phyloP scores from a whole-genome alignment of 306 rosid species.

The Morella rubra region DNA sequence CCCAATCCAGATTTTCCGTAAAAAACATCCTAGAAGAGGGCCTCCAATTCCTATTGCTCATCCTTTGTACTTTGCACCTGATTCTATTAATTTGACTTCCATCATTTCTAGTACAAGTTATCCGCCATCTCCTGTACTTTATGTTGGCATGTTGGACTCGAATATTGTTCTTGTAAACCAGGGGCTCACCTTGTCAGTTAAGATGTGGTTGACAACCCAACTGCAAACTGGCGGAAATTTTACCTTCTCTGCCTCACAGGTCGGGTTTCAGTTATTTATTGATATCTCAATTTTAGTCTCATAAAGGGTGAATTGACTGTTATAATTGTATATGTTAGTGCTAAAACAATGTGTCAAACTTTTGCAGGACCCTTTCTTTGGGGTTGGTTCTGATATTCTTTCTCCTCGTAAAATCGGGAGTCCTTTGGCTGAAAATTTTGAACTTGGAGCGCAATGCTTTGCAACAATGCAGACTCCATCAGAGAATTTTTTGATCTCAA shows the following conservation, averaged over 20 bases:
- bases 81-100: constrained; percentile 84
- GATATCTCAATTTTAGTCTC: constrained; percentile 20
- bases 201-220: constrained; percentile 90
- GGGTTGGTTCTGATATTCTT: constrained; percentile 81
- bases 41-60: constrained; percentile 97
- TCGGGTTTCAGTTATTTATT: constrained; percentile 41
- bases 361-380: constrained; percentile 85
- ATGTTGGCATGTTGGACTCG: constrained; percentile 75
- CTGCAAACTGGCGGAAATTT: constrained; percentile 94
- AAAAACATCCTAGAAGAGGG: constrained; percentile 97
- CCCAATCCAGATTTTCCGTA: constrained; percentile 88
- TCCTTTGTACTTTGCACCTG: constrained; percentile 89
- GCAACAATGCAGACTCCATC: constrained; percentile 76
- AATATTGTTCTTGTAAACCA: constrained; percentile 76
- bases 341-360: constrained; percentile 20
- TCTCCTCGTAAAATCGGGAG: constrained; percentile 86
- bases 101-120: constrained; percentile 54
- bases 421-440: constrained; percentile 87
- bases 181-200: constrained; percentile 78
- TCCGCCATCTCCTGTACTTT: constrained; percentile 55
- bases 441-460: constrained; percentile 84
- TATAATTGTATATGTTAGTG: constrained; percentile 13
- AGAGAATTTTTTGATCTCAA: constrained; percentile 79
- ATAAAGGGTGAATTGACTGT: constrained; percentile 5
- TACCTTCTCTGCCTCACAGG: constrained; percentile 93